Base-by-base conservation (phyloP, 1,284 basidiomycete species). In the Marasmius tenuissimus region DNA sequence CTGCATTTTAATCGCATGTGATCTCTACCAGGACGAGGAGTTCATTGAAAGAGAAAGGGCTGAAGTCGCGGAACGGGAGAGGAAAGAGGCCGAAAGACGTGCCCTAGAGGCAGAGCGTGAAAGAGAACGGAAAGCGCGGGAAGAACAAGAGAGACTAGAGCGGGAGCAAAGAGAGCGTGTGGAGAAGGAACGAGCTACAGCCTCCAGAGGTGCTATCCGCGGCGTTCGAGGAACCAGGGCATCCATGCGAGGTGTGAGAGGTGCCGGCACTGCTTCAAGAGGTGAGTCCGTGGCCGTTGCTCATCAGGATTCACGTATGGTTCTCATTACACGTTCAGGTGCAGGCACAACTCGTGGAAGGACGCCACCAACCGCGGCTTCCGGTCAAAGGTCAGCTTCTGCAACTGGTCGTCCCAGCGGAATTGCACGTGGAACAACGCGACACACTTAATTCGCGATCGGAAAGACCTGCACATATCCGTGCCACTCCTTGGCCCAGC, bases 201-300 rank as follows among this genome's bases (percentile, higher is more conserved):
- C 72, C 57, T 76, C 80, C 48, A 85, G 85, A 40, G 84, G 84
- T 27, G 76, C 78, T 38, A 76, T 85, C 1, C 73, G 84, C 68
- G 85, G 85, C 14, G 81, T 85, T 14, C 73, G 84, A 63, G 85
- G 85, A 9, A 86, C 84, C 6, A 73, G 83, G 48, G 83, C 83
- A 3, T 79, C 79, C 0, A 77, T 74, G 70, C 73, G 78, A 51
- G 78, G 77, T 14, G 65, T 68, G 49, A 73, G 76, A 62, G 75
- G 74, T 22, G 70, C 69, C 7, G 72, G 70, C 11, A 65, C 72
- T 4, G 69, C 73, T 48, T 71, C 78, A 35, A 74, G 80, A 68
- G 67, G 74, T 27, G 50, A 50, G 48, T 27, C 4, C 27, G 18
- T n/a, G 12, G 10, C 10, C 11, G 27, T n/a, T 51, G 16, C 50